phyloP scores from a whole-genome alignment of 2,329 filamentous ascomycete genomes.

The Aspergillus sp. region DNA sequence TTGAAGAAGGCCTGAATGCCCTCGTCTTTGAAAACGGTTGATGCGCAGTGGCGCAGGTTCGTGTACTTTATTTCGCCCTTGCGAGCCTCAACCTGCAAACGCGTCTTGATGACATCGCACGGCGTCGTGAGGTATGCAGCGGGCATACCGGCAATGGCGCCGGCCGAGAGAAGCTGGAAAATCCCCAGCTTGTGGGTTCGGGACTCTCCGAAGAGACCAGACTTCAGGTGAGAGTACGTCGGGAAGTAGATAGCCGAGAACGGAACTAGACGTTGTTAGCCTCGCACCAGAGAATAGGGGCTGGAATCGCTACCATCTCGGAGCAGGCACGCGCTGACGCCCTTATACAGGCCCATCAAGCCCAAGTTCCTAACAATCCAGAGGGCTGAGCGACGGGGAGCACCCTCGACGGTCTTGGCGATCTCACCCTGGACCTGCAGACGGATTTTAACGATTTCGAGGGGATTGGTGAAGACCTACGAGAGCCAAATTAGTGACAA shows the following conservation, averaged over 20 bases:
- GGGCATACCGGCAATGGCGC: conserved; percentile 88
- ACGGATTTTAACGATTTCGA: conserved; percentile 98
- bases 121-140: conserved; percentile 92
- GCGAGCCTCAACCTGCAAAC: conserved; percentile 90
- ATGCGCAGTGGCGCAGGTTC: conserved; percentile 74
- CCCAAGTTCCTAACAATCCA: conserved; percentile 97
- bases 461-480: conserved; percentile 89
- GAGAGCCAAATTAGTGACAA: conserved; percentile 1
- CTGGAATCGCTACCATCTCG: conserved; percentile 52
- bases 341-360: conserved; percentile 92
- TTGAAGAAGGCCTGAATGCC: conserved; percentile 98
- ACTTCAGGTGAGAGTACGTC: conserved; percentile 88
- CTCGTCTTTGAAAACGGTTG: conserved; percentile 78
- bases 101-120: conserved; percentile 98
- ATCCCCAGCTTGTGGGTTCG: conserved; percentile 79
- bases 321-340: conserved; percentile 83
- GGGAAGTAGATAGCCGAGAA: conserved; percentile 99
- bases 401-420: conserved; percentile 71
- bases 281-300: conserved; percentile 3
- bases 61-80: conserved; percentile 89
- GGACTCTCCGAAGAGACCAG: conserved; percentile 85
- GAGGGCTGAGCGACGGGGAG: conserved; percentile 82
- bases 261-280: conserved; percentile 49
- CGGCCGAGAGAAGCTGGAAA: conserved; percentile 81
- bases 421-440: conserved; percentile 96